Conservation (phyloP, 2,329 filamentous ascomycete species). For the Orbilia ellipsospora region DNA sequence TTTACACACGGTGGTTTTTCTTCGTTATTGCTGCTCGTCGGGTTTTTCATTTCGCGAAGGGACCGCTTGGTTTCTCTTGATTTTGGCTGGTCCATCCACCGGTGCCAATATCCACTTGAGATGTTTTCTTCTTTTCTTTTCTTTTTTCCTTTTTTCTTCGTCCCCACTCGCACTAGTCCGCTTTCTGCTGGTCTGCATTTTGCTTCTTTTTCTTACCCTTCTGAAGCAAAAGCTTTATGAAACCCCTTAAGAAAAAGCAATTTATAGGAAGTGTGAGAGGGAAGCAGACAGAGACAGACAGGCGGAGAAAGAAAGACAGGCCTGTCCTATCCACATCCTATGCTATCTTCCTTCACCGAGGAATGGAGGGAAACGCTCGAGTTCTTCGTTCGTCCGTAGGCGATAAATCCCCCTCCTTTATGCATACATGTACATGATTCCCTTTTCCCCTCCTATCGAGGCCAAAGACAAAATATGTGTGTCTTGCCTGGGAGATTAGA, state of each 20-base stretch:
- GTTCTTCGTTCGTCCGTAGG: not conserved
- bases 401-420: slow-evolving; percentile 13
- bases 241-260: slow-evolving; percentile 56
- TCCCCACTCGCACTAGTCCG: slow-evolving; percentile 31
- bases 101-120: slow-evolving; percentile 45
- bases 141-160: too few species aligned
- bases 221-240: slow-evolving; percentile 54
- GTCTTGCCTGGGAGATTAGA: slow-evolving; percentile 19
- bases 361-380: slow-evolving; percentile 6
- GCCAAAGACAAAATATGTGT: slow-evolving; percentile 10
- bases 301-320: slow-evolving; percentile 21
- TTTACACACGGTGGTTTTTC: slow-evolving; percentile 35
- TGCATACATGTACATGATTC: not conserved
- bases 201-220: slow-evolving; percentile 48
- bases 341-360: slow-evolving; percentile 17
- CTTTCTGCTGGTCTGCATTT: slow-evolving; percentile 34
- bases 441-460: not conserved
- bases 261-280: not conserved
- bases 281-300: not conserved
- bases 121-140: slow-evolving; percentile 25
- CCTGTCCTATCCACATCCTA: slow-evolving; percentile 34
- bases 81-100: slow-evolving; percentile 55
- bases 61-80: slow-evolving; percentile 53
- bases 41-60: slow-evolving; percentile 56
- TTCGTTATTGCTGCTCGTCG: slow-evolving; percentile 43